Base-by-base conservation (phyloP, 257 asterid species). In the Primulina huaijiensis region DNA sequence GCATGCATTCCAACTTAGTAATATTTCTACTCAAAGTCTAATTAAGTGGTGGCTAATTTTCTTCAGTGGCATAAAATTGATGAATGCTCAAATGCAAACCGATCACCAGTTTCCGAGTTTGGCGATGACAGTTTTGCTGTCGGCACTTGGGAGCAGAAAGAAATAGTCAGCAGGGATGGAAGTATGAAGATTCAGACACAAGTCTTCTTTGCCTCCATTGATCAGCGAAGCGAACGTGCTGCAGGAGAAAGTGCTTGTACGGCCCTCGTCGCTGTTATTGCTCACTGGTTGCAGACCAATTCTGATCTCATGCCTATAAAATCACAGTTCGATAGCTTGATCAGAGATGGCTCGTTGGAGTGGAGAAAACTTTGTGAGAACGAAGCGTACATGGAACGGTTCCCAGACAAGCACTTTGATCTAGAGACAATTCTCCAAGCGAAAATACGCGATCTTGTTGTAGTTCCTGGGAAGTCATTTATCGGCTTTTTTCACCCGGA, bases 201-300 rank as follows among this genome's bases (percentile, higher is more conserved):
- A 35, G 92, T 87, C 64, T 93, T 93, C 81, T 87, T 90, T 69
- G 99, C 99, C 62, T 89, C 99, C 69, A 93, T 93, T 40, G 99
- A 93, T 62, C 99, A 93, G 66, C 82, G 97, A 71, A 93, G 96
- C n/a, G 99, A 93, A 76, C 86, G 74, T 63, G 99, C 97, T 10
- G 94, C 97, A 1, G 97, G 99, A 31, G 99, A 86, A 77, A 87
- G 99, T 60, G 99, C 99, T 34, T 93, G 99, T 70, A 93, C 99
- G 2, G 95, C 91, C 52, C 96, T 93, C 8, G 99, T 90, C 38
- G 95, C 99, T 38, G 96, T 93, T 21, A 80, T 93, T 33, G 96
- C 97, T 14, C 91, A 93, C 77, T 93, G 99, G 99, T 75, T 93
- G 72, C 99, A 89, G 68, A 76, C 69, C 57, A 89, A 90, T 75